Evolutionary conservation across 257 asterid genomes (phyloP), one percentile per base, ranked within the genome.

Genomic region (Gardenia jasminoides): DNA sequence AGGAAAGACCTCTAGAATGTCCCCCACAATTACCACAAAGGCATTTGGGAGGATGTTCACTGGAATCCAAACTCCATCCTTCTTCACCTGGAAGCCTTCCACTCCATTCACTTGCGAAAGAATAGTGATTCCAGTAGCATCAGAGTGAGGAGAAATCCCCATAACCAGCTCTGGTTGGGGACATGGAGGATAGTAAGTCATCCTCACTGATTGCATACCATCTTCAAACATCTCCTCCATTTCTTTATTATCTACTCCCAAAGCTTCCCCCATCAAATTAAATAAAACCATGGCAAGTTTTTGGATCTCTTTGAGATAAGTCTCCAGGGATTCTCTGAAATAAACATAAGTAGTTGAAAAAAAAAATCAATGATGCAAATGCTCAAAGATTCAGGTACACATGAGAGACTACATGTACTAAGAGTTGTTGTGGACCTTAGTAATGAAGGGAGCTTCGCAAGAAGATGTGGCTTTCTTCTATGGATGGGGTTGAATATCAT

Each of bases 181-280:
- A 52, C 93, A 90, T 1, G 94, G 91, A 6, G 97, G 97, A 84
- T 88, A 91, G 77, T 88, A 90, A 75, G 78, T 91, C 89, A 91
- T 85, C 74, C 96, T 84, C 70, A 90, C 19, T 0, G 90, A 84
- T 56, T 91, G 93, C 89, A 89, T 80, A 71, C 92, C 98, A 15
- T 90, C 74, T 47, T 88, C 96, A 19, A 90, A 90, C 78, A 91
- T 80, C 6, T 79, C 83, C n/a, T 64, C 83, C 3, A 88, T 30
- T 50, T 86, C 90, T 20, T 58, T 46, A 9, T 26, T 28, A 0
- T 88, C 87, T 0, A 91, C 89, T 39, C 79, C 47, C 3, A 90
- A 83, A 3, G 87, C 84, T 72, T 84, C 81, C 1, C 84, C 91
- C 31, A 90, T 44, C 41, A 36, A 36, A 36, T 36, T 36, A 36